These are phyloP conservation scores for Leccinum angustisporum DNA, from an alignment of 1,284 basidiomycete genomes.

Conservation along the genomic window DNA sequence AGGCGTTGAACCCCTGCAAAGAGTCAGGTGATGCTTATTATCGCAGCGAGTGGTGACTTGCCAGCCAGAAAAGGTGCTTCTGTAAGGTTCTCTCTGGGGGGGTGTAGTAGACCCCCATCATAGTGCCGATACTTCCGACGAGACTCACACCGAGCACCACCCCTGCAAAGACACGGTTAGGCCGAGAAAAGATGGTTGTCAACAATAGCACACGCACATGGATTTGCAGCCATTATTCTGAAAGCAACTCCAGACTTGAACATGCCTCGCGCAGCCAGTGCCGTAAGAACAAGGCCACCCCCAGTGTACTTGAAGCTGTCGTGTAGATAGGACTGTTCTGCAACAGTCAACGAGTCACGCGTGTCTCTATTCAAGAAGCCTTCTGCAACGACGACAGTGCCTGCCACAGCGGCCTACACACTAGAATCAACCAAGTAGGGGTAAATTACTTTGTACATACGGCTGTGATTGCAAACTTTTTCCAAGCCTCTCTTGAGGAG, in stretches of 20 bases:
- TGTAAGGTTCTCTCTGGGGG: slow-evolving; percentile 69
- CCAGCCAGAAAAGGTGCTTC: slow-evolving; percentile 79
- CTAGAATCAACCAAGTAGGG: background rate
- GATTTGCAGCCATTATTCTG: slow-evolving; percentile 84
- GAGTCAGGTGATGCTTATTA: slow-evolving; percentile 8
- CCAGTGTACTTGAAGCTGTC: slow-evolving; percentile 86
- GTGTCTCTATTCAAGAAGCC: slow-evolving; percentile 77
- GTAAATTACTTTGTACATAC: slow-evolving; percentile 34
- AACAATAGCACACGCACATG: slow-evolving; percentile 52
- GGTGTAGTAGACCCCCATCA: slow-evolving; percentile 78
- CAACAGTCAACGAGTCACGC: slow-evolving; percentile 58
- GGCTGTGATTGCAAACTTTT: slow-evolving; percentile 49
- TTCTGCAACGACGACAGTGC: slow-evolving; percentile 63
- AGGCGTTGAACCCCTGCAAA: slow-evolving; percentile 77
- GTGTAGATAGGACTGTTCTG: slow-evolving; percentile 74
- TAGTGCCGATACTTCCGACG: slow-evolving; percentile 72
- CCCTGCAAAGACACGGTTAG: slow-evolving; percentile 45
- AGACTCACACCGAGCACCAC: slow-evolving; percentile 82
- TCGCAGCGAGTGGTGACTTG: slow-evolving; percentile 35
- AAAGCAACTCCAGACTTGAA: slow-evolving; percentile 76
- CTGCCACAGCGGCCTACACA: slow-evolving; percentile 64
- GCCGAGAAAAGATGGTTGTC: background rate
- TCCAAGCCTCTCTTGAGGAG: slow-evolving; percentile 46
- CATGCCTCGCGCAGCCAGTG: slow-evolving; percentile 73
- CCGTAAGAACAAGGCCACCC: slow-evolving; percentile 76